These are phyloP conservation scores for Paracoccidioides lutzii DNA, from an alignment of 2,329 filamentous ascomycete species.

Conservation along the genomic window DNA sequence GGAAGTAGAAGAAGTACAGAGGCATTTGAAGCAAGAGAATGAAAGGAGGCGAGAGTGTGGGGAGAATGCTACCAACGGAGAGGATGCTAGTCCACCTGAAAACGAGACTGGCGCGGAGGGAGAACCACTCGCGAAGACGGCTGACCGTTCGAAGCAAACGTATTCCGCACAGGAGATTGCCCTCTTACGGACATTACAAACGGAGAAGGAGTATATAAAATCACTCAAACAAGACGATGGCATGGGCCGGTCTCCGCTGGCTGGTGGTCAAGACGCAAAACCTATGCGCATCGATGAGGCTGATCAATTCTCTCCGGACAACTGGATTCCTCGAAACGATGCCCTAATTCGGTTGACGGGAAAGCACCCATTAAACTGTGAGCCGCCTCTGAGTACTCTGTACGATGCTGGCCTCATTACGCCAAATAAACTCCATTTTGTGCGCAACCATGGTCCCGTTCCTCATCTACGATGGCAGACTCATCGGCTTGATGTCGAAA, in stretches of 20 bases:
- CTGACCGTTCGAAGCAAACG: conserved; percentile 17
- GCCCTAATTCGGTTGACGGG: conserved; percentile 40
- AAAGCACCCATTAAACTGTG: conserved; percentile 42
- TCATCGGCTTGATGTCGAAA: conserved; percentile 35
- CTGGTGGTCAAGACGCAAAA: conserved; percentile 19
- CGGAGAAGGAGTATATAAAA: conserved; percentile 34
- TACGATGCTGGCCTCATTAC: conserved; percentile 39
- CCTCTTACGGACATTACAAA: conserved; percentile 28
- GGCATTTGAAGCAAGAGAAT: conserved; percentile 11
- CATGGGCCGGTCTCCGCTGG: conserved; percentile 26
- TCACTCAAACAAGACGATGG: conserved; percentile 34
- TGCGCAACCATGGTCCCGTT: conserved; percentile 43
- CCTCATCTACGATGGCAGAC: conserved; percentile 39
- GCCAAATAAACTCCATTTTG: conserved; percentile 40
- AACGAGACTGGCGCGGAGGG: conserved; percentile 13
- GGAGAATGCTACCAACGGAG: conserved; percentile 16
- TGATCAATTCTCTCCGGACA: conserved; percentile 42
- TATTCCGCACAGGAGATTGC: conserved; percentile 34
- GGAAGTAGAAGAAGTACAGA: conserved; percentile 11
- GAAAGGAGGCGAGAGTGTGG: conserved; percentile 21
- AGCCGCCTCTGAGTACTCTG: conserved; percentile 31
- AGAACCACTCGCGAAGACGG: conserved; percentile 17
- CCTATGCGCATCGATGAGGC: conserved; percentile 31
- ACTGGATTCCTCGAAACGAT: conserved; percentile 39
- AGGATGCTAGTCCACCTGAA: conserved; percentile 7